Base-by-base conservation (phyloP, 257 asterid genomes). In the Apocynum venetum region DNA sequence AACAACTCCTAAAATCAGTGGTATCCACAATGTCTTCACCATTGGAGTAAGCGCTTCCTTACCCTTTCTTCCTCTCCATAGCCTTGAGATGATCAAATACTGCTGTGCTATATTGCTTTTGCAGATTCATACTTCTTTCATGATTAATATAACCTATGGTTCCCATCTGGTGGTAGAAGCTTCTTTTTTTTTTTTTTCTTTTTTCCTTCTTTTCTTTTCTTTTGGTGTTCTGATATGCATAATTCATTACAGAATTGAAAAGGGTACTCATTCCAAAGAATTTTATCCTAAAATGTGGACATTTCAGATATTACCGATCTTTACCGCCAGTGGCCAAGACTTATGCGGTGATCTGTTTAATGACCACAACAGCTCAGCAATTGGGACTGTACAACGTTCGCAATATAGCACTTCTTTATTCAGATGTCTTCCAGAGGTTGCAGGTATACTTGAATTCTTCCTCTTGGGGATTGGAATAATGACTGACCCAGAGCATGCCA, bases 271-370 rank as follows among this genome's bases (percentile, higher is more conserved):
- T 60, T 35, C 4, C 66, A 60, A n/a, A 61, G 17, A 38, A 43
- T 43, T 68, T 7, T 68, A 67, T 67, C 56, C 69, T 20, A 43
- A 40, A 11, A 4, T 19, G 52, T 43, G 74, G 19, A 13, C 20
- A 13, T 17, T 72, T 53, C 84, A 86, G 91, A 77, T 86, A 88
- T 75, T 88, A 86, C 74, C 81, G 73, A 61, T 86, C 89, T 38
- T 53, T 88, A 78, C 92, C 92, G 8, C 92, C 92, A 0, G 88
- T 86, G 79, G 71, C 89, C 13, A 88, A 88, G 80, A 86, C 82
- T 73, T 86, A 84, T 72, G 86, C 85, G 1, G 87, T 83, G 73
- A 67, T 70, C 72, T 86, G 88, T 75, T 76, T 88, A 41, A 44
- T 88, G 71, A 74, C 88, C 43, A 77, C 92, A 1, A 80, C 73